These are phyloP conservation scores for Barnettozyma wickerhamii DNA, from an alignment of 805 yeast genomes.

Conservation along the genomic window DNA sequence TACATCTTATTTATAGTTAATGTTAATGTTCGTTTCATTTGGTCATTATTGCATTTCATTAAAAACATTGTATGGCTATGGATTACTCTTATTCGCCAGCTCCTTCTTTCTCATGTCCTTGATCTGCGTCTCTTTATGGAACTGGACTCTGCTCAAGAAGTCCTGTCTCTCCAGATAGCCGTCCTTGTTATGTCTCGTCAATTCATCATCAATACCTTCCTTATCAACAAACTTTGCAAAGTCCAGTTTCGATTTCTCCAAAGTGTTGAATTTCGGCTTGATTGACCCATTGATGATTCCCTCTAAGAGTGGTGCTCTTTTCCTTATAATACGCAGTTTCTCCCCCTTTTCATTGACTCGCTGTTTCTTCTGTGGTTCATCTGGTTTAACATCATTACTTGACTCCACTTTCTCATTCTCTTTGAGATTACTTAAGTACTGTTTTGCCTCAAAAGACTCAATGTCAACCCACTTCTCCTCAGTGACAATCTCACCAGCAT, in stretches of 20 bases:
- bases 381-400: constrained; percentile 13
- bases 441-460: constrained; percentile 83
- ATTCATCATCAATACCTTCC: constrained; percentile 78
- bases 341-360: constrained; percentile 24
- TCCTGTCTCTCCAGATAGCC: constrained; percentile 92
- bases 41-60: too few species aligned
- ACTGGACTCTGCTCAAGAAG: constrained; percentile 72
- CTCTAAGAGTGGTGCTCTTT: constrained; percentile 71
- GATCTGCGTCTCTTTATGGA: constrained; percentile 33
- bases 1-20: background rate
- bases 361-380: constrained; percentile 5
- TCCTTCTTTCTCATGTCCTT: constrained; percentile 35
- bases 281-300: constrained; percentile 67
- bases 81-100: constrained; percentile 22
- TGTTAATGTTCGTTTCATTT: too few species aligned
- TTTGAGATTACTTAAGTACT: constrained; percentile 58
- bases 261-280: constrained; percentile 78
- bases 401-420: constrained; percentile 24
- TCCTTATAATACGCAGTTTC: constrained; percentile 51
- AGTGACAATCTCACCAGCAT: constrained; percentile 80
- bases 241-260: constrained; percentile 89
- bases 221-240: constrained; percentile 94
- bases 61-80: constrained; percentile 46
- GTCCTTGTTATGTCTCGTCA: constrained; percentile 74
- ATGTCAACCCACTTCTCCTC: constrained; percentile 77